Percentiles rank a stretch among this genome's conserved stretches.
phyloP scores from a whole-genome alignment of 352 stramenopile genomes.

The Pythium angustatum region DNA sequence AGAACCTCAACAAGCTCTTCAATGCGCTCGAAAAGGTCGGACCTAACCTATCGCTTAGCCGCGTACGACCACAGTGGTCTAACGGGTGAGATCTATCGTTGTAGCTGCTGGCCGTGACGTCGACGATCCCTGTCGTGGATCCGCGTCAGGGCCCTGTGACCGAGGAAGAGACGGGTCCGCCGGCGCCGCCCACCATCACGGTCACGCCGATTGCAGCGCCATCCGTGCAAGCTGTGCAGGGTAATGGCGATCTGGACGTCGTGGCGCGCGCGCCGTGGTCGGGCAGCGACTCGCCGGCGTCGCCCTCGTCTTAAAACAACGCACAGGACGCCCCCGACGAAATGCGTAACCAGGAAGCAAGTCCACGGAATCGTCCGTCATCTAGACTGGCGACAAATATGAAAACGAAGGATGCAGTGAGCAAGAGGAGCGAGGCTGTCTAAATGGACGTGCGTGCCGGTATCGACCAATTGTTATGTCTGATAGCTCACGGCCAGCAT shows the following conservation, averaged over 20 bases:
- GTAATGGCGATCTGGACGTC: conserved; percentile 36
- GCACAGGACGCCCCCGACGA: background rate
- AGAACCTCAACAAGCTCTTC: conserved; percentile 74
- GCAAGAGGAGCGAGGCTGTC: background rate
- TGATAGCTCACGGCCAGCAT: conserved; percentile 83
- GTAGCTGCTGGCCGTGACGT: conserved; percentile 65
- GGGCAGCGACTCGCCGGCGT: conserved; percentile 24
- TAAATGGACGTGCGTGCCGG: background rate
- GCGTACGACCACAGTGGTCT: background rate
- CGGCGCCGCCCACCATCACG: conserved; percentile 22
- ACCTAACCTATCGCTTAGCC: background rate
- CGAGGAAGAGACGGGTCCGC: conserved; percentile 34
- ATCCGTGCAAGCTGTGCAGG: conserved; percentile 27
- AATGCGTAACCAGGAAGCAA: too few relatives aligned
- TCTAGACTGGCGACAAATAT: too few relatives aligned
- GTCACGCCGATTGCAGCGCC: conserved; percentile 30
- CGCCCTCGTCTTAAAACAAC: background rate
- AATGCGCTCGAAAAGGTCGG: conserved; percentile 80
- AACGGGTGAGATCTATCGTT: background rate
- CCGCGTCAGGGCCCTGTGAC: conserved; percentile 35
- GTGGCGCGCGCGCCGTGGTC: conserved; percentile 52
- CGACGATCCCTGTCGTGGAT: conserved; percentile 65
- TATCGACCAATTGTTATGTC: conserved; percentile 25
- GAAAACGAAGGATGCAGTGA: too few relatives aligned
- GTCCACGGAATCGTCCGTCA: too few relatives aligned